These are phyloP conservation scores for Ogataea paraovalis DNA, from an alignment of 805 yeast species.

Conservation along the genomic window DNA sequence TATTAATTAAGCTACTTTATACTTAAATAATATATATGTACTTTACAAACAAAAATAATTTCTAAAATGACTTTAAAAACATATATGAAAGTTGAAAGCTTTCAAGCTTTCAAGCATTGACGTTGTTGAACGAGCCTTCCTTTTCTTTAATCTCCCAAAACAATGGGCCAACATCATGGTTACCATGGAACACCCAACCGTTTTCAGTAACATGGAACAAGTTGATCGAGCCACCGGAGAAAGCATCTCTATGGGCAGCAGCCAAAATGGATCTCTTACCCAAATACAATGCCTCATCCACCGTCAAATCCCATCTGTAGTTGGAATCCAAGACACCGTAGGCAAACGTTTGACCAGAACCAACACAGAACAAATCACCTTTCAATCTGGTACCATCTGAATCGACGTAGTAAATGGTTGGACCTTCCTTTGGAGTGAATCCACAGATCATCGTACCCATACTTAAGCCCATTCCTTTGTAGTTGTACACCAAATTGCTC, in stretches of 20 bases:
- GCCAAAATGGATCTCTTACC: constrained; percentile 96
- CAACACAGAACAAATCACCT: constrained; percentile 95
- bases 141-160: constrained; percentile 88
- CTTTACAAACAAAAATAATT: not conserved
- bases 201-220: constrained; percentile 87
- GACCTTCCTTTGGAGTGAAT: constrained; percentile 91
- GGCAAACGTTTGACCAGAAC: constrained; percentile 98
- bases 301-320: constrained; percentile 85
- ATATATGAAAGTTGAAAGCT: not conserved
- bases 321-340: constrained; percentile 96
- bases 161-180: constrained; percentile 83
- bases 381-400: constrained; percentile 94
- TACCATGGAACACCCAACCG: constrained; percentile 97
- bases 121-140: constrained; percentile 88
- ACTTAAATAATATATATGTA: not conserved
- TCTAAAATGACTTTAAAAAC: not conserved
- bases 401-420: constrained; percentile 93
- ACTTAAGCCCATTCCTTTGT: constrained; percentile 96
- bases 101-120: constrained; percentile 43
- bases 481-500: constrained; percentile 83
- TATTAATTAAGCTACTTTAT: not conserved
- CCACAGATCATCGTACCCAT: constrained; percentile 99
- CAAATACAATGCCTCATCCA: constrained; percentile 88
- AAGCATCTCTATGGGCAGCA: constrained; percentile 98
- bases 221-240: constrained; percentile 94